A percentile compares a stretch with the other conserved stretches of the same genome.
Conservation (phyloP, 495 filamentous ascomycete genomes). For the Penicillium subrubescens region DNA sequence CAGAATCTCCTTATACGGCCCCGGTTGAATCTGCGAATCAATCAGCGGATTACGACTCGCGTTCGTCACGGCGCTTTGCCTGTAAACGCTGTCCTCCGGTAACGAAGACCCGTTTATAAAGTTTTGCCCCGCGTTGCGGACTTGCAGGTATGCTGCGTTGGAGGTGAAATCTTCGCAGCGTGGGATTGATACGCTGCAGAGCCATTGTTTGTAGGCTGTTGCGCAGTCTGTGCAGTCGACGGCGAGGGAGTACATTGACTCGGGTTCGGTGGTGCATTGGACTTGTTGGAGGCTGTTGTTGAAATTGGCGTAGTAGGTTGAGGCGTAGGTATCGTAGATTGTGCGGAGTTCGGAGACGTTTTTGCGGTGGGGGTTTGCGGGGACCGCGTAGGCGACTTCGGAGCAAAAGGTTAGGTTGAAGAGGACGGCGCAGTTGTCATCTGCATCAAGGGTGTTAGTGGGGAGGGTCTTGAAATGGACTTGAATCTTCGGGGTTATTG, state of each 20-base stretch:
- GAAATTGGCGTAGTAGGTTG: conserved; percentile 70
- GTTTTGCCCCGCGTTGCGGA: conserved; percentile 65
- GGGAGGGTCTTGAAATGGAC: not conserved
- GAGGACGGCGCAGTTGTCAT: conserved; percentile 79
- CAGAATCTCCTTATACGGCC: conserved; percentile 91
- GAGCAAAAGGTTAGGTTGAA: conserved; percentile 83
- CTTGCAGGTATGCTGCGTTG: conserved; percentile 54
- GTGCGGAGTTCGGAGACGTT: conserved; percentile 50
- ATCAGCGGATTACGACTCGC: conserved; percentile 70
- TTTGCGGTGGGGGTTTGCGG: conserved; percentile 61
- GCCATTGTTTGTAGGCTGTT: conserved; percentile 84
- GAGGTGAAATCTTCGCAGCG: conserved; percentile 82
- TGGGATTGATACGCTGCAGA: conserved; percentile 90
- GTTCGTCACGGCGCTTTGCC: conserved; percentile 37
- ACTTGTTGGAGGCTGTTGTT: conserved; percentile 77
- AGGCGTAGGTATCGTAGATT: conserved; percentile 71
- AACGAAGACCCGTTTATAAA: conserved; percentile 69
- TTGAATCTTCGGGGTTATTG: not conserved
- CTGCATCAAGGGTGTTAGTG: conserved; percentile 34
- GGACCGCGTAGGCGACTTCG: conserved; percentile 87
- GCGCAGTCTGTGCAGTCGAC: conserved; percentile 75
- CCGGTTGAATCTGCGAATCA: conserved; percentile 70
- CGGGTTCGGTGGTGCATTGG: conserved; percentile 73
- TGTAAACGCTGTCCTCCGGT: conserved; percentile 37
- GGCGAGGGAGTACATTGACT: conserved; percentile 77